These are phyloP conservation scores for Phytophthora citrophthora DNA, from an alignment of 352 stramenopile genomes.

Conservation along the genomic window DNA sequence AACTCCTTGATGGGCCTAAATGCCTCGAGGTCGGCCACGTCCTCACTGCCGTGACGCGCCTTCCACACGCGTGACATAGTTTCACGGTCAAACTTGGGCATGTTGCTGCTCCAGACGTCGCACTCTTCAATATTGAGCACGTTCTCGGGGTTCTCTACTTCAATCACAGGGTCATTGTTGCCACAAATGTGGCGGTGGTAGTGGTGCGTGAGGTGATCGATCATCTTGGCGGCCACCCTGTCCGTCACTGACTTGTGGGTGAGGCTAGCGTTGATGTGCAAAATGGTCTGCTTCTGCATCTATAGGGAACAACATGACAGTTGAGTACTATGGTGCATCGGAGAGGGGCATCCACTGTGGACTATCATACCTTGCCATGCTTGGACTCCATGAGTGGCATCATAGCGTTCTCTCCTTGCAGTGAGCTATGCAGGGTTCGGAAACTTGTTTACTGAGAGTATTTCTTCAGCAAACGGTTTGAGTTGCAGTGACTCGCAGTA, in stretches of 20 bases:
- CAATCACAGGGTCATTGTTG: constrained; percentile 10
- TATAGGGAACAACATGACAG: background rate
- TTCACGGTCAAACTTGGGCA: constrained; percentile 78
- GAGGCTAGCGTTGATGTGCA: constrained; percentile 84
- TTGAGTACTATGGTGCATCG: too few species aligned
- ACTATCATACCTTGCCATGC: constrained; percentile 12
- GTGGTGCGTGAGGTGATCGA: constrained; percentile 76
- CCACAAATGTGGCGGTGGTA: constrained; percentile 61
- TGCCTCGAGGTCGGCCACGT: constrained; percentile 58
- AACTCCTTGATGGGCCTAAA: constrained; percentile 72
- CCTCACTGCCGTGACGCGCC: constrained; percentile 64
- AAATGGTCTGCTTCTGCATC: constrained; percentile 69
- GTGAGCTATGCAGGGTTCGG: background rate
- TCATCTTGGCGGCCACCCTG: constrained; percentile 67
- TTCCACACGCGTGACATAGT: constrained; percentile 76
- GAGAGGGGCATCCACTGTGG: too few species aligned
- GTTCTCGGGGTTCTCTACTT: constrained; percentile 40
- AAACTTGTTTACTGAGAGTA: constrained; percentile 23
- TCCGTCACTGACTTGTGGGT: constrained; percentile 75
- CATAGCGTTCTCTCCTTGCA: constrained; percentile 4
- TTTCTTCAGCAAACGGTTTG: background rate
- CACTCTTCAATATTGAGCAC: constrained; percentile 74
- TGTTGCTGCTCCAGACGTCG: constrained; percentile 65
- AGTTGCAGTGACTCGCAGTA: constrained; percentile 12
- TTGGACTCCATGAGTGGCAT: constrained; percentile 9